Base-by-base conservation (phyloP, 768 basidiomycete species). In the Hygrocybe punicea region DNA sequence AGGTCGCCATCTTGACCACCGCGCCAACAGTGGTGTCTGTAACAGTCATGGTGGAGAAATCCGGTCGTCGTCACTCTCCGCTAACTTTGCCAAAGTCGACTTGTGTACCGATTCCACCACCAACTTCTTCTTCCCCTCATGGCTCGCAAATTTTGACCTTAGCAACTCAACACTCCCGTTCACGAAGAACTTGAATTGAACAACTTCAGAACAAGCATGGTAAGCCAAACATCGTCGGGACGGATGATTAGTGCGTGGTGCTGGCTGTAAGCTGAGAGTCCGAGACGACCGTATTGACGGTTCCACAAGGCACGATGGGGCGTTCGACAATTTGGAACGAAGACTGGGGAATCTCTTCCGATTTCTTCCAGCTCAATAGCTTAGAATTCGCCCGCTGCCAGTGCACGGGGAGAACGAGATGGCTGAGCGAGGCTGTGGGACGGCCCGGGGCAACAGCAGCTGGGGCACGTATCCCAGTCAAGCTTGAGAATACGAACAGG, bases 201-300 rank as follows among this genome's bases (percentile, higher is more conserved):
- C n/a, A n/a, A n/a, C n/a, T n/a, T n/a, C n/a, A n/a, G 76, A 5
- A 56, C 58, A 14, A 75, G 60, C 33, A 75, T 74, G 7, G 73
- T 70, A 3, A 73, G 64, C 74, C 79, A 79, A n/a, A 80, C 67
- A 36, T 69, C 67, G 24, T 69, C 66, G 45, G 58, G 58, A 24
- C 58, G 54, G 45, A 67, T 62, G 2, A 61, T 35, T 44, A 73
- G 42, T 42, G 40, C 40, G 3, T 19, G 40, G 11, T 76, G 75
- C 16, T 69, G 62, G 40, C 69, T 69, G 62, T 74, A 73, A 4
- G 70, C 71, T 29, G n/a, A n/a, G n/a, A n/a, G n/a, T n/a, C n/a
- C n/a, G 69, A 64, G 25, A 76, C 55, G 48, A 72, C 65, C 14
- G 74, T 69, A 25, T 68, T 61, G 6, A 76, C 71, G 36, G 75